These are phyloP conservation scores for Pythium chondricola DNA, from an alignment of 352 stramenopile species.

Conservation along the genomic window DNA sequence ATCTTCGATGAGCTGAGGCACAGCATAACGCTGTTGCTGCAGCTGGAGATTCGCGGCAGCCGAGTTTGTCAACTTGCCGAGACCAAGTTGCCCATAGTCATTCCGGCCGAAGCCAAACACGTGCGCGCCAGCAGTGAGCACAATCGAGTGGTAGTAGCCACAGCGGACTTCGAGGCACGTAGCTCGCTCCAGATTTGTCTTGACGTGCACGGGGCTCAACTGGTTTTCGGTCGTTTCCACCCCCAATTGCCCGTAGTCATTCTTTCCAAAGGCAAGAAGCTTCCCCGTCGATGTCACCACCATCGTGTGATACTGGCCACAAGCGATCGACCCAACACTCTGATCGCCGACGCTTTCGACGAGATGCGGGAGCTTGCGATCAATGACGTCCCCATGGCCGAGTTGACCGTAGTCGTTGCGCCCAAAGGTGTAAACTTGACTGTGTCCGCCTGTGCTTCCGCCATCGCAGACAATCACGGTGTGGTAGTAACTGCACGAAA, in stretches of 20 bases:
- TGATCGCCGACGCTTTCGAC: constrained; percentile 60
- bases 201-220: constrained; percentile 42
- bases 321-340: constrained; percentile 70
- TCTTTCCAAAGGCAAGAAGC: constrained; percentile 88
- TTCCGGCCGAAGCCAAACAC: constrained; percentile 89
- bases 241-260: constrained; percentile 92
- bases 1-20: constrained; percentile 50
- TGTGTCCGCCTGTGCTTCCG: constrained; percentile 8
- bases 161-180: constrained; percentile 75
- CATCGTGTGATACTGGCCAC: constrained; percentile 90
- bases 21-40: constrained; percentile 62
- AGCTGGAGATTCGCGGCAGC: constrained; percentile 46
- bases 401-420: constrained; percentile 92
- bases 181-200: constrained; percentile 55
- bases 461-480: constrained; percentile 75
- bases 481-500: constrained; percentile 93
- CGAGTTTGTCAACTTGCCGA: constrained; percentile 43
- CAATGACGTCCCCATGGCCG: constrained; percentile 83
- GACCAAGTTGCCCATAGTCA: constrained; percentile 91
- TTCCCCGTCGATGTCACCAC: constrained; percentile 61
- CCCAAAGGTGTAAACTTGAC: constrained; percentile 82
- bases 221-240: constrained; percentile 72
- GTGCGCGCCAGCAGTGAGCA: constrained; percentile 56
- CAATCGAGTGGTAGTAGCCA: constrained; percentile 91
- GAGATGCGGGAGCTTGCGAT: constrained; percentile 78